phyloP scores from a whole-genome alignment of 2,329 filamentous ascomycete species.

The Berkeleyomyces rouxiae region DNA sequence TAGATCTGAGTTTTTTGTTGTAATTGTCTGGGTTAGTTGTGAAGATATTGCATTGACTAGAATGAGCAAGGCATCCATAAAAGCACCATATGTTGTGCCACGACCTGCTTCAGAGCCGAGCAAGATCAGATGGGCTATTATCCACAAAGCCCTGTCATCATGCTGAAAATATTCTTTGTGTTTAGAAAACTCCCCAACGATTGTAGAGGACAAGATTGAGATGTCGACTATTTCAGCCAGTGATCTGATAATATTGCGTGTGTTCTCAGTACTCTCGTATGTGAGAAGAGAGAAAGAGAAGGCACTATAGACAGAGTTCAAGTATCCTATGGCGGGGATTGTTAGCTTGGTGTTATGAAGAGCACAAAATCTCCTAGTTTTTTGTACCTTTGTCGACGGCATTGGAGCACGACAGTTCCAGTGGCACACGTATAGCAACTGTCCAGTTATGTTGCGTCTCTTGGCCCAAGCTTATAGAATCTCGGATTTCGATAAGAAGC shows the following conservation, averaged over 20 bases:
- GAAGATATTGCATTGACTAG: background rate
- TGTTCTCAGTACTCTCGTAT: background rate
- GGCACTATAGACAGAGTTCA: constrained; percentile 18
- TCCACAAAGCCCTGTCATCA: constrained; percentile 37
- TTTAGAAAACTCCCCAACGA: constrained; percentile 23
- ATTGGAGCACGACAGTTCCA: background rate
- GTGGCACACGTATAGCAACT: background rate
- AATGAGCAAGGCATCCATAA: background rate
- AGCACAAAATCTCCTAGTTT: background rate
- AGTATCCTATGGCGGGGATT: background rate
- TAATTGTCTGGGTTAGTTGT: background rate
- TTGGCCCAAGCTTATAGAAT: background rate
- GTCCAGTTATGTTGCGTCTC: background rate
- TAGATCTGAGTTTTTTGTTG: background rate
- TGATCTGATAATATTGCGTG: background rate
- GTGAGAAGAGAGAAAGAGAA: constrained; percentile 26
- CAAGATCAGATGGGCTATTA: constrained; percentile 50
- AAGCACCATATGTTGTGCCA: background rate
- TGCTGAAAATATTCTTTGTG: constrained; percentile 17
- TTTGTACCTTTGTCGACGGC: background rate
- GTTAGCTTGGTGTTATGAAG: background rate
- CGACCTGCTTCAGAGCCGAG: constrained; percentile 26
- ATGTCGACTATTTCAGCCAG: background rate
- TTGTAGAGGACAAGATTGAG: constrained; percentile 24
- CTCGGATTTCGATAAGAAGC: background rate